phyloP scores from a whole-genome alignment of 768 basidiomycete genomes.

The Lentinula raphanica region DNA sequence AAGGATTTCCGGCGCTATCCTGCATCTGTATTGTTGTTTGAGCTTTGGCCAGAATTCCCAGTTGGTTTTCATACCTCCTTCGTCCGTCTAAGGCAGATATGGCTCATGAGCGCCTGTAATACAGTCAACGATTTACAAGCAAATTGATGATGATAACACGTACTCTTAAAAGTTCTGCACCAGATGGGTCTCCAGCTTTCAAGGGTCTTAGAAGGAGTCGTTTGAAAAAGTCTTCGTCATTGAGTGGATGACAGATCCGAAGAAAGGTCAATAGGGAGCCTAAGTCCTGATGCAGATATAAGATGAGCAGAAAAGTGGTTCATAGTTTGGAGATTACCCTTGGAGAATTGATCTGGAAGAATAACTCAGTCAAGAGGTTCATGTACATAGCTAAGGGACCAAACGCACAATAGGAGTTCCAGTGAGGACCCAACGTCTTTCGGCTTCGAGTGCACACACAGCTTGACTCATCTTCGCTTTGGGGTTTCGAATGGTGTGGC shows the following conservation, averaged over 20 bases:
- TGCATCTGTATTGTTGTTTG: conserved; percentile 56
- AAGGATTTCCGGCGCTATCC: conserved; percentile 64
- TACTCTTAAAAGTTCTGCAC: conserved; percentile 69
- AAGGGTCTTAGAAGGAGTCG: conserved; percentile 74
- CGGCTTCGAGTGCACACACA: conserved; percentile 54
- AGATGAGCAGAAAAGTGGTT: neutral
- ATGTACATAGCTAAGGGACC: neutral
- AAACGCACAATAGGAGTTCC: conserved; percentile 85
- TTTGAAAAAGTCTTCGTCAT: conserved; percentile 80
- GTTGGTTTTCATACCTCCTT: conserved; percentile 51
- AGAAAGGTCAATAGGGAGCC: conserved; percentile 84
- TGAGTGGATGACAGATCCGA: conserved; percentile 78
- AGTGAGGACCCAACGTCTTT: conserved; percentile 75
- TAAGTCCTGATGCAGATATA: conserved; percentile 56
- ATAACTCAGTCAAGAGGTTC: conserved; percentile 1
- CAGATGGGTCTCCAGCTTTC: conserved; percentile 59
- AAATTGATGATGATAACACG: conserved; percentile 12
- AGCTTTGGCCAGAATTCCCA: neutral
- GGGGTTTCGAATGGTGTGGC: conserved; percentile 81
- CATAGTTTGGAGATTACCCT: conserved; percentile 35
- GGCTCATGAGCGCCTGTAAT: conserved; percentile 60
- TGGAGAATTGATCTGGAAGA: conserved; percentile 69
- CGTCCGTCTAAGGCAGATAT: conserved; percentile 74
- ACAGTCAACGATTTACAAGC: neutral
- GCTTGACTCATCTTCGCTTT: conserved; percentile 80